Base-by-base conservation (phyloP, 1,284 basidiomycete species). In the Irpex sp. region DNA sequence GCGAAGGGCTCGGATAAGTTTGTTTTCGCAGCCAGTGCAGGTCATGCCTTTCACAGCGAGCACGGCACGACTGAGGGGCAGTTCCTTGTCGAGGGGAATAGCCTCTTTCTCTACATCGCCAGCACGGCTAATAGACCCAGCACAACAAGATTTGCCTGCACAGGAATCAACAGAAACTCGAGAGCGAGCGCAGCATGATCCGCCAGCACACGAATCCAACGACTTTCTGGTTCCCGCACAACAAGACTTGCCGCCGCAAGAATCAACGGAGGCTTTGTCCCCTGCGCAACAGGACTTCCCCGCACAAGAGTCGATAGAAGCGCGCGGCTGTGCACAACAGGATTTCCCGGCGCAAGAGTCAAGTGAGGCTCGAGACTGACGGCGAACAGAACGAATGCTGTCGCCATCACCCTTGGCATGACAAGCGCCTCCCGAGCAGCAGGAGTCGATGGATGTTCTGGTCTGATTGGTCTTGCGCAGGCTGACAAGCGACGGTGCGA, bases 1-100 rank as follows among this genome's bases (percentile, higher is more conserved):
- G 4, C 59, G 56, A 9, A 75, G 67, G 6, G 67, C 68, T 51
- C 69, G 66, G 17, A 69, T 72, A 44, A 75, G 67, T 60, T 75
- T 74, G 68, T 73, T 75, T 67, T 75, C 74, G 66, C 74, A 75
- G 2, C 74, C 74, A 5, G 71, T 73, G 68, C 74, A 75, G 4
- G 74, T 75, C 74, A 75, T 75, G 6, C 74, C 74, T 57, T 72
- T 72, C 59, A 75, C 65, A 2, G 74, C 70, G 13, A 75, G 62
- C 1, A 72, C 66, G 3, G 68, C 70, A 40, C 69, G 73, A 40
- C 66, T 63, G 13, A 7, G 21, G 15, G 15, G 13, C 1, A 21
- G 13, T 21, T 11, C 8, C 21, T 31, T 56, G 15, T 34, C 56
- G 31, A n/a, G 11, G 3, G 17, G 7, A 3, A 57, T 58, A 5